These are phyloP conservation scores for Oehlia diaphana DNA, from an alignment of 192 early-diverging fungal genomes.

Conservation along the genomic window DNA sequence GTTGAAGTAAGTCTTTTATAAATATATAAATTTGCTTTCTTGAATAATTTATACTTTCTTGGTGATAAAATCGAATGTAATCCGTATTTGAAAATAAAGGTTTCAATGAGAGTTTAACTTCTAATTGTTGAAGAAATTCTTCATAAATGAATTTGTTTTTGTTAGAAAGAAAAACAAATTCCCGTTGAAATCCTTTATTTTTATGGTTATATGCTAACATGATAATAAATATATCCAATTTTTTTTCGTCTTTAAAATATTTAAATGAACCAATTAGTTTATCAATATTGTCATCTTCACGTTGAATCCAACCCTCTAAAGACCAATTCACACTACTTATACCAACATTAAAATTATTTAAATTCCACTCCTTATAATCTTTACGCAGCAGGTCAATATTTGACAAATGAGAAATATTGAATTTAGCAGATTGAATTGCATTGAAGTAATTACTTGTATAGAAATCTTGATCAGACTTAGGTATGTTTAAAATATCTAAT, in stretches of 20 bases:
- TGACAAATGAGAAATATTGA: conserved; percentile 46
- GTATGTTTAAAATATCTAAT: conserved; percentile 13
- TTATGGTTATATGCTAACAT: conserved; percentile 58
- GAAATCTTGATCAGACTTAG: conserved; percentile 3
- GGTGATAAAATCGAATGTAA: no score
- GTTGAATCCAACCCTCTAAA: conserved; percentile 47
- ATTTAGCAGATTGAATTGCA: conserved; percentile 56
- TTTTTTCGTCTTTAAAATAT: conserved; percentile 40
- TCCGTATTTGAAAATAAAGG: background rate
- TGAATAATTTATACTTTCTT: no score
- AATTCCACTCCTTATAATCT: conserved; percentile 75
- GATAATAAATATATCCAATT: conserved; percentile 56
- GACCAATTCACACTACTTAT: conserved; percentile 61
- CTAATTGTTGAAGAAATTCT: background rate
- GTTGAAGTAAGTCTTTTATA: background rate
- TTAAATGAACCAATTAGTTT: conserved; percentile 29
- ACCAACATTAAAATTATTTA: conserved; percentile 50
- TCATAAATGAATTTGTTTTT: conserved; percentile 13
- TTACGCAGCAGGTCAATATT: conserved; percentile 58
- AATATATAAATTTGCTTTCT: no score
- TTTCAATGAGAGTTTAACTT: background rate
- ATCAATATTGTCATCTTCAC: conserved; percentile 43
- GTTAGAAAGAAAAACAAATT: conserved; percentile 50
- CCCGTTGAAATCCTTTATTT: conserved; percentile 56
- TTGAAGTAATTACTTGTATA: conserved; percentile 39